Evolutionary conservation across 257 asterid species (phyloP), one percentile per base, ranked within the genome.

Genomic region (Nicotiana obtusifolia): DNA sequence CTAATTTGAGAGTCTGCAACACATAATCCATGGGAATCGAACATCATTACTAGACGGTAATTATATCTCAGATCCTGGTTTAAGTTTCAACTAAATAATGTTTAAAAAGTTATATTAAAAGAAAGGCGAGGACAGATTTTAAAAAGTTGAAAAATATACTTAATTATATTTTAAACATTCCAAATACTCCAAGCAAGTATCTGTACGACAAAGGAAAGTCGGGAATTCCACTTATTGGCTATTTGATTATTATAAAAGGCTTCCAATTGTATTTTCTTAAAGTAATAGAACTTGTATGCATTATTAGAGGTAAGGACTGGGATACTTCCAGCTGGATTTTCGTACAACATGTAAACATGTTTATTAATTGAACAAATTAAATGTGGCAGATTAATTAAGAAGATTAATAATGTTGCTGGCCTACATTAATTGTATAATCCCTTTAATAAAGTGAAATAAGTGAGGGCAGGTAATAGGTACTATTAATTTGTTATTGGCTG

Each of bases 121-220:
- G 44, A 6, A 35, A 35, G 9, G 44, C 1, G 2, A 7, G 44
- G 44, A 35, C 9, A 35, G 44, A 35, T 35, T 7, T 35, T n/a
- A n/a, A n/a, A n/a, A n/a, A n/a, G n/a, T 4, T 53, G 16, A 0
- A 53, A 2, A 15, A 15, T 0, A 14, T 0, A 13, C 2, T 4
- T 53, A 59, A n/a, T 8, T n/a, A n/a, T 22, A 3, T n/a, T 24
- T n/a, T n/a, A 0, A 10, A 59, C 64, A n/a, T 4, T 15, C n/a
- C 16, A 53, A 53, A 53, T 8, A 10, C 5, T 28, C 31, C 77
- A 10, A 10, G 30, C n/a, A 37, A 69, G 13, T 1, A 69, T 69
- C 33, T 11, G 6, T 20, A 69, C 57, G 3, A 31, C 13, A 41
- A 7, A 7, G 33, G 26, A 20, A 5, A n/a, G 57, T 69, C 33